phyloP scores from a whole-genome alignment of 1,139 yeast genomes.

The Chernovozyma sophiae-reginae region DNA sequence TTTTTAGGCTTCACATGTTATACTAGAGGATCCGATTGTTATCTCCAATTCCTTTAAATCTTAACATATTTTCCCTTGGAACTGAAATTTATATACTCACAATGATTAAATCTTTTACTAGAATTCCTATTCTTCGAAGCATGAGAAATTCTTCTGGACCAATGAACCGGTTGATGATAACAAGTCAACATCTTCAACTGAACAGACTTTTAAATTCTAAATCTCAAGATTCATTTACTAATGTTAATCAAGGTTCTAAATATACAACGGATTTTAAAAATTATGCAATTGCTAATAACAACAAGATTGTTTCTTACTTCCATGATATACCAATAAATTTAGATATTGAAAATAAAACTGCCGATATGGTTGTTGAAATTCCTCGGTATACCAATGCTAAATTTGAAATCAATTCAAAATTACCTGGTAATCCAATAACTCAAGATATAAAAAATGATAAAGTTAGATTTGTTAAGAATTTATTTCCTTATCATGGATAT shows the following conservation, averaged over 20 bases:
- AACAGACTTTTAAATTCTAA: neutral
- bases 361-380: constrained; percentile 84
- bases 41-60: too few relatives aligned
- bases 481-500: constrained; percentile 95
- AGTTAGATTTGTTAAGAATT: constrained; percentile 80
- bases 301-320: constrained; percentile 69
- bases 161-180: constrained; percentile 3
- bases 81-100: too few relatives aligned
- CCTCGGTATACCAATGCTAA: constrained; percentile 93
- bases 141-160: neutral
- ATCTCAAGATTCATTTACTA: neutral
- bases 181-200: constrained; percentile 4
- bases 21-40: too few relatives aligned
- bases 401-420: constrained; percentile 71
- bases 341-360: constrained; percentile 58
- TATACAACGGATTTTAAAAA: constrained; percentile 30
- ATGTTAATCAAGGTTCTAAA: constrained; percentile 29
- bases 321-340: constrained; percentile 74
- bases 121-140: too few relatives aligned
- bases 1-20: too few relatives aligned
- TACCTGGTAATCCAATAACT: constrained; percentile 70
- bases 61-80: too few relatives aligned
- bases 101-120: too few relatives aligned
- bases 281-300: constrained; percentile 53
- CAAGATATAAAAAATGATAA: constrained; percentile 94